These are phyloP conservation scores for Elsinoe arachidis DNA, from an alignment of 2,329 filamentous ascomycete species.

Conservation along the genomic window DNA sequence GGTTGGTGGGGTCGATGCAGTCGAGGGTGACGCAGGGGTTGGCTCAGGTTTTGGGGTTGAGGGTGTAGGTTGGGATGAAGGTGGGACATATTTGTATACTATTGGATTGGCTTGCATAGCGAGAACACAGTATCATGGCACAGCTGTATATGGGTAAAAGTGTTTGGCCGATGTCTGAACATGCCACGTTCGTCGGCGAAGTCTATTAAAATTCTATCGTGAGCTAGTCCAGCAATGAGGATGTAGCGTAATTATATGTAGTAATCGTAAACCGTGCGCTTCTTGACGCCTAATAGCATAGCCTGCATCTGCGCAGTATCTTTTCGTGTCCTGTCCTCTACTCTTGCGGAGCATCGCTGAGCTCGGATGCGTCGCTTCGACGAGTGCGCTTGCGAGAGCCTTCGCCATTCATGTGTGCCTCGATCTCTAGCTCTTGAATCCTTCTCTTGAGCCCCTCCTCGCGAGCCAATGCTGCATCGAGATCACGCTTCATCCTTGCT, in stretches of 20 bases:
- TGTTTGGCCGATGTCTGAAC: not conserved
- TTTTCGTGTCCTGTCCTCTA: not conserved
- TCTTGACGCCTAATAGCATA: conserved; percentile 4
- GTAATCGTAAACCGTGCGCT: conserved; percentile 6
- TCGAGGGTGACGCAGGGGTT: not conserved
- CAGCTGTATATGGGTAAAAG: not conserved
- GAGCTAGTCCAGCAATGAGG: not conserved
- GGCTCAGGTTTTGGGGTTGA: not conserved
- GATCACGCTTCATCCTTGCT: conserved; percentile 48
- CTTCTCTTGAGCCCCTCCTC: conserved; percentile 76
- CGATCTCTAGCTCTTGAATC: conserved; percentile 71
- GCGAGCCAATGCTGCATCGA: conserved; percentile 66
- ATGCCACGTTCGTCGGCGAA: not conserved
- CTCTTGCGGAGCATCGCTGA: conserved; percentile 3
- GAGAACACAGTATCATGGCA: not conserved
- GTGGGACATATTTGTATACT: not conserved
- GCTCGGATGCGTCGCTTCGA: conserved; percentile 15
- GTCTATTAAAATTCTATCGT: conserved; percentile 5
- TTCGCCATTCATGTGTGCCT: conserved; percentile 28
- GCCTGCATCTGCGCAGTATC: not conserved
- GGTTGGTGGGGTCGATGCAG: not conserved
- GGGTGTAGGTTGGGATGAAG: not conserved
- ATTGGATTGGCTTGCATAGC: not conserved
- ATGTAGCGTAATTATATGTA: not conserved
- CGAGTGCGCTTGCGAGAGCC: conserved; percentile 14